Percentiles rank a stretch among this genome's conserved stretches.
phyloP scores from a whole-genome alignment of 192 early-diverging fungal species.

The Gamsiella multidivaricata region DNA sequence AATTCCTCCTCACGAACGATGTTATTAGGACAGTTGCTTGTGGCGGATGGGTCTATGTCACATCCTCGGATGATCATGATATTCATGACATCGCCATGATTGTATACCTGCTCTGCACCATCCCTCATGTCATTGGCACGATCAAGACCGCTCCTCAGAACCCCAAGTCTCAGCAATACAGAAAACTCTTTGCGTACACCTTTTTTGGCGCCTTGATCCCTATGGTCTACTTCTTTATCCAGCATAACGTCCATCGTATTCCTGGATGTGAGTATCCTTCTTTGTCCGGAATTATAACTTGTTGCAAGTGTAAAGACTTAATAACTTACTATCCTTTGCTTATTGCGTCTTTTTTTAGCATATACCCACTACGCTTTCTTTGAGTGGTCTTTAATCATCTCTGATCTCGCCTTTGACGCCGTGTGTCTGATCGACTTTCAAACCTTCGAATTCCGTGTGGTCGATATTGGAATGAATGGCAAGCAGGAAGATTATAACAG shows the following conservation, averaged over 20 bases:
- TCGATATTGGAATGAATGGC: constrained; percentile 48
- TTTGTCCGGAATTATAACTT: neutral
- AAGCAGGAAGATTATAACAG: constrained; percentile 14
- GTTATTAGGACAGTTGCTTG: constrained; percentile 77
- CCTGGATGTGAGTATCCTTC: constrained; percentile 63
- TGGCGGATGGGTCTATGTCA: constrained; percentile 88
- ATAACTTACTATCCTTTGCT: neutral
- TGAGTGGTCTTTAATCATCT: constrained; percentile 85
- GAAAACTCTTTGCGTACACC: constrained; percentile 62
- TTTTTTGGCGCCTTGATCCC: constrained; percentile 81
- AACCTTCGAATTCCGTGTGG: constrained; percentile 60
- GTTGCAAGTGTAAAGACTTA: neutral
- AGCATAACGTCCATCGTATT: constrained; percentile 80
- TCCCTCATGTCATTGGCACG: constrained; percentile 78
- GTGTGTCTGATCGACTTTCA: constrained; percentile 76
- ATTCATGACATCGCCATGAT: constrained; percentile 87
- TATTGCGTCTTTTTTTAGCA: constrained; percentile 54
- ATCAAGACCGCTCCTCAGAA: constrained; percentile 62
- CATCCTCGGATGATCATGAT: constrained; percentile 82
- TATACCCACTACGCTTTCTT: constrained; percentile 87
- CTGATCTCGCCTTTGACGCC: constrained; percentile 82
- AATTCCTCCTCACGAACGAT: constrained; percentile 52
- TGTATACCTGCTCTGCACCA: constrained; percentile 76
- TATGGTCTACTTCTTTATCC: constrained; percentile 82
- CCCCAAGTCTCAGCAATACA: constrained; percentile 60